phyloP scores from a whole-genome alignment of 495 filamentous ascomycete species.

The Hypoxylon lenormandii region DNA sequence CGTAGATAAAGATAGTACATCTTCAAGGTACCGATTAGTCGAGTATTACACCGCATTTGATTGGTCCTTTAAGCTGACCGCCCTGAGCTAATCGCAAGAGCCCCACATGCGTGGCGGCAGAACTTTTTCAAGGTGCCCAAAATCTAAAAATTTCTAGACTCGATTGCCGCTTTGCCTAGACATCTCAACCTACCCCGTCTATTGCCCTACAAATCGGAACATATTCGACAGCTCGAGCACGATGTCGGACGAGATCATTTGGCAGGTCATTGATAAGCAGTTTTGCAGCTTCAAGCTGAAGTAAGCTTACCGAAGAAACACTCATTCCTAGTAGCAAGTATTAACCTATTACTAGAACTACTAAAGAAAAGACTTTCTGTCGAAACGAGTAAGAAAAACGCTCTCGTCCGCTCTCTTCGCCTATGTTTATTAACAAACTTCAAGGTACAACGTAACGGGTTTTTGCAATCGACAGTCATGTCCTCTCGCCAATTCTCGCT shows the following conservation, averaged over 20 bases:
- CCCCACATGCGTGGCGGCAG: slow-evolving; percentile 27
- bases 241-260: slow-evolving; percentile 96
- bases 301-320: slow-evolving; percentile 60
- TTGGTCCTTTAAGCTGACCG: slow-evolving; percentile 29
- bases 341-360: slow-evolving; percentile 68
- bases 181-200: neutral
- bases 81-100: slow-evolving; percentile 8
- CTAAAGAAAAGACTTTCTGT: slow-evolving; percentile 93
- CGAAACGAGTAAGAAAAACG: slow-evolving; percentile 81
- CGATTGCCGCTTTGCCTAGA: neutral
- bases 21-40: neutral
- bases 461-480: slow-evolving; percentile 95
- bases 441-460: slow-evolving; percentile 73
- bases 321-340: slow-evolving; percentile 31
- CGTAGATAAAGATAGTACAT: slow-evolving; percentile 9
- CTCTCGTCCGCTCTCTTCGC: too few species aligned
- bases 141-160: slow-evolving; percentile 20
- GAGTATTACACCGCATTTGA: slow-evolving; percentile 11
- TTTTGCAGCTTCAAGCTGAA: slow-evolving; percentile 98
- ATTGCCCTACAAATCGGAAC: neutral
- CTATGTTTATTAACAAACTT: slow-evolving; percentile 5
- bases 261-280: slow-evolving; percentile 89
- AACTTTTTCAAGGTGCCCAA: slow-evolving; percentile 37
- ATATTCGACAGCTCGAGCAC: slow-evolving; percentile 51
- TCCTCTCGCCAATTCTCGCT: slow-evolving; percentile 92